Percentiles rank a stretch among this genome's conserved stretches.
Conservation (phyloP, 768 basidiomycete species). For the Kwoniella pini region DNA sequence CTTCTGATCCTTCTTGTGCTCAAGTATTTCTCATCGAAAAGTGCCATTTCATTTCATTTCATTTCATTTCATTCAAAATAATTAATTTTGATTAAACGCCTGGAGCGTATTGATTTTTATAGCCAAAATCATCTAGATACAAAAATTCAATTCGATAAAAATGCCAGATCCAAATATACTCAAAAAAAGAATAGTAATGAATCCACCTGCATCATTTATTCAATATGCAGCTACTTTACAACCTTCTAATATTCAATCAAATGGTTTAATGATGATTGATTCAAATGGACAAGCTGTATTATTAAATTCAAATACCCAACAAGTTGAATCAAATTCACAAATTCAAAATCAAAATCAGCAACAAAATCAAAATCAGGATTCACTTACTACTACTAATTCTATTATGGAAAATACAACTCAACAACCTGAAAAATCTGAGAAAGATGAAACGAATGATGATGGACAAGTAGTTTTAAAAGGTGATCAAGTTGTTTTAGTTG, state of each 20-base stretch:
- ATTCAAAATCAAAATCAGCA: not conserved
- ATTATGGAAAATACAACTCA: not conserved
- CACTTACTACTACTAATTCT: too few species aligned
- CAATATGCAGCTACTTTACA: constrained; percentile 22
- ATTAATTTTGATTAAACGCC: too few species aligned
- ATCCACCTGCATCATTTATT: constrained; percentile 42
- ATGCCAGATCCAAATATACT: not conserved
- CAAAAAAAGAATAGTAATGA: constrained; percentile 39
- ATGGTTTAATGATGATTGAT: constrained; percentile 27
- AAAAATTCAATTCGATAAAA: not conserved
- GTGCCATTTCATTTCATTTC: not conserved
- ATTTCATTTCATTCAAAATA: too few species aligned
- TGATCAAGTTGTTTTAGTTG: constrained; percentile 2
- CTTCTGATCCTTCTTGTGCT: not conserved
- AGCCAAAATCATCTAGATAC: too few species aligned
- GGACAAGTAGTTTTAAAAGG: constrained; percentile 16
- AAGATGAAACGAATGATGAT: not conserved
- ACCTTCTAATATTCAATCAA: constrained; percentile 3
- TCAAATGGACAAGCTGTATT: constrained; percentile 40
- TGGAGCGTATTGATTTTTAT: too few species aligned
- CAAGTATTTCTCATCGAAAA: not conserved
- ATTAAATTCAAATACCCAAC: constrained; percentile 4
- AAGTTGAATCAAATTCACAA: not conserved
- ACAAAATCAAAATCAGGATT: not conserved
- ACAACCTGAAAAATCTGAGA: not conserved